These are phyloP conservation scores for Myxozyma geophila DNA, from an alignment of 805 yeast species.

Conservation along the genomic window DNA sequence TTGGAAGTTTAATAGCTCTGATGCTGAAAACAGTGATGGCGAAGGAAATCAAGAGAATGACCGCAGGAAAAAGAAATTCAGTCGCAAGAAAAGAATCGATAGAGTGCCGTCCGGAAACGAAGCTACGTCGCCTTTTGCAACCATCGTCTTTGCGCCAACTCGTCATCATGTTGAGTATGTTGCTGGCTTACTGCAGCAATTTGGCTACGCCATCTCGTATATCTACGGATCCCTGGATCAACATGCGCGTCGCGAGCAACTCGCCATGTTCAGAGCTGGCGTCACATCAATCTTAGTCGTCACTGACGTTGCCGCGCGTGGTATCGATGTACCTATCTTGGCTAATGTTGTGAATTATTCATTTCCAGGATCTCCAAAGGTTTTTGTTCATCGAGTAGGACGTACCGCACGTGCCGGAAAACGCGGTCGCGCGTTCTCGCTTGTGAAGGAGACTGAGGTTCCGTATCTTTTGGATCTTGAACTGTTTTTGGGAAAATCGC, in stretches of 20 bases:
- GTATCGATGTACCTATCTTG: constrained; percentile 87
- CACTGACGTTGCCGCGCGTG: constrained; percentile 80
- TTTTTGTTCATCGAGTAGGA: constrained; percentile 96
- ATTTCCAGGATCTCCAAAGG: constrained; percentile 88
- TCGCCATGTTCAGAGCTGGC: constrained; percentile 83
- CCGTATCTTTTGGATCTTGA: constrained; percentile 92
- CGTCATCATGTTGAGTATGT: constrained; percentile 97
- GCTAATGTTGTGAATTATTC: constrained; percentile 94
- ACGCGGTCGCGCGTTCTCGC: constrained; percentile 95
- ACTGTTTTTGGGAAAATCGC: constrained; percentile 81
- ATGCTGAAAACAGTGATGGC: constrained; percentile 55
- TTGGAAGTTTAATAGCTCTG: constrained; percentile 40
- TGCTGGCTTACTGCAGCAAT: constrained; percentile 65
- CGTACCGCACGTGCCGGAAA: constrained; percentile 99
- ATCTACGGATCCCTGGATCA: constrained; percentile 96
- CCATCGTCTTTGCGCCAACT: constrained; percentile 94
- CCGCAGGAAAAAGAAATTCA: constrained; percentile 19
- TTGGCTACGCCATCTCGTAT: constrained; percentile 86
- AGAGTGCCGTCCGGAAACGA: constrained; percentile 77
- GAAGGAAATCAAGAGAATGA: constrained; percentile 42
- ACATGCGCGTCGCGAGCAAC: constrained; percentile 87
- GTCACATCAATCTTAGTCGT: constrained; percentile 86
- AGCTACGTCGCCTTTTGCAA: constrained; percentile 81
- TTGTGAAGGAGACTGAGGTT: constrained; percentile 80
- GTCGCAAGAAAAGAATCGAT: constrained; percentile 15